Base-by-base conservation (phyloP, 768 basidiomycete species). In the Agaricus blazei region DNA sequence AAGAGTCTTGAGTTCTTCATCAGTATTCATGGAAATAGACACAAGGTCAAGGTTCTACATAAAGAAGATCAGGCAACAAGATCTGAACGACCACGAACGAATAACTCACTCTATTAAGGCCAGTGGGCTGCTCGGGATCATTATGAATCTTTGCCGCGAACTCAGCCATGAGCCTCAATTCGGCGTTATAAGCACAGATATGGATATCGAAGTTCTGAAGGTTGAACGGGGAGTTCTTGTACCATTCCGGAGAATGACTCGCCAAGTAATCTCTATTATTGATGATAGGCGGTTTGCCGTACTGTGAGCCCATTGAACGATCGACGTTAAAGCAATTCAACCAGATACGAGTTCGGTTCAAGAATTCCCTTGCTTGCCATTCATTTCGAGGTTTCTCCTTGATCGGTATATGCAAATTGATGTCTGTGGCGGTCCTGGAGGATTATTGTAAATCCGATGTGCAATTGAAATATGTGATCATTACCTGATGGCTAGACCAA, bases 301-400 rank as follows among this genome's bases (percentile, higher is more conserved):
- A 93, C 67, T 94, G 88, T 15, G 85, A 87, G 3, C 90, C 85
- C 7, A 89, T 87, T 4, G 92, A 94, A 24, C 92, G 85, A 68
- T 98, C 94, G 41, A 96, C 73, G 68, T 94, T 92, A 72, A 88
- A 91, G 69, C 91, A 94, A 65, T 87, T 89, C 55, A 96, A 71
- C 93, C 93, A 98, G 5, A 89, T 80, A 23, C 93, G 83, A 51
- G 92, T 91, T 41, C 94, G 85, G 65, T 94, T 96, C 53, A 93
- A 80, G 70, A 93, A 82, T 71, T 94, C 89, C 40, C 94, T 82
- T 6, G 88, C 87, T 57, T 90, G 86, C 54, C 80, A 80, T 67
- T 94, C 91, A 62, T 90, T 90, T 12, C 83, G 72, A 8, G 89
- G 87, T 61, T 86, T 84, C 26, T 84, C 83, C 1, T 84, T 83